These are phyloP conservation scores for Cubamyces lactineus DNA, from an alignment of 768 basidiomycete genomes.

Conservation along the genomic window DNA sequence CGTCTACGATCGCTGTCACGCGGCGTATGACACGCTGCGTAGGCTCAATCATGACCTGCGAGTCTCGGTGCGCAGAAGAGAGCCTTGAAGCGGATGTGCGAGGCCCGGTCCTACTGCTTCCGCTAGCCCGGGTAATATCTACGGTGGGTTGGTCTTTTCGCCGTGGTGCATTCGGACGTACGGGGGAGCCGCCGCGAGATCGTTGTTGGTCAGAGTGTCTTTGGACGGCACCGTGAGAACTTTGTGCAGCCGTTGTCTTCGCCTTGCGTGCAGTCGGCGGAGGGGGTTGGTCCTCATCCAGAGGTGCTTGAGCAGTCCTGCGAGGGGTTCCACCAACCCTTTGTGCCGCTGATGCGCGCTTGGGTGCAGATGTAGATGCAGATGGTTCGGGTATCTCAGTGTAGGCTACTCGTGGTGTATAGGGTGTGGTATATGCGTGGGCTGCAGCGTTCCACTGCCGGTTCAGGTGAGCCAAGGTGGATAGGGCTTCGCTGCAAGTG, in stretches of 20 bases:
- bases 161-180: constrained; percentile 1
- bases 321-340: constrained; percentile 7
- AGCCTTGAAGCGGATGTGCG: constrained; percentile 12
- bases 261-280: constrained; percentile 9
- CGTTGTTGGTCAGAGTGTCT: background rate
- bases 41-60: constrained; percentile 22
- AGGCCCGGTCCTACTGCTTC: background rate
- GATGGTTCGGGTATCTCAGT: constrained; percentile 23
- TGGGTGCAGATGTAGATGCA: constrained; percentile 25
- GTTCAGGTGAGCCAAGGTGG: background rate
- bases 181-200: constrained; percentile 9
- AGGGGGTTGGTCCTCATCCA: constrained; percentile 2
- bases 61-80: constrained; percentile 5
- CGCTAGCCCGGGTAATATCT: background rate
- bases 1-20: constrained; percentile 61
- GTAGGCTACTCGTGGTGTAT: constrained; percentile 16
- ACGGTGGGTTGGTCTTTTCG: constrained; percentile 1
- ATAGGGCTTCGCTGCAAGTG: background rate
- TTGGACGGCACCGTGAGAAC: background rate
- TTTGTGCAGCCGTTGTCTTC: background rate
- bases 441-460: constrained; percentile 30
- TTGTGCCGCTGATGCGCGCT: constrained; percentile 28
- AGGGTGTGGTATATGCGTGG: constrained; percentile 20
- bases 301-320: constrained; percentile 6
- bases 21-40: constrained; percentile 56